phyloP scores from a whole-genome alignment of 768 basidiomycete species.

The Amanita pseudoporphyria region DNA sequence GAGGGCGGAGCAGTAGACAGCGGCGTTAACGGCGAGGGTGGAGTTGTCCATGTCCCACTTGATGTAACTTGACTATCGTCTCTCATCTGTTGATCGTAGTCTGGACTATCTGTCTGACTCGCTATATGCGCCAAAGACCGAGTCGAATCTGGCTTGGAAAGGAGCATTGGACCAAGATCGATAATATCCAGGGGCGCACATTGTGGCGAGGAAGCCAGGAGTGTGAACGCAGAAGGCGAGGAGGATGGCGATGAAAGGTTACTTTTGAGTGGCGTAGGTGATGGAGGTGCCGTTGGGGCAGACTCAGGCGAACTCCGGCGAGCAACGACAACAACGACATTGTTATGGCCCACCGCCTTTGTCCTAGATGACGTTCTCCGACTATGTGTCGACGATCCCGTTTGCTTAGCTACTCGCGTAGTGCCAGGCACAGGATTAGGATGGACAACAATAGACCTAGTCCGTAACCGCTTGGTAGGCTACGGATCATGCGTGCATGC shows the following conservation, averaged over 20 bases:
- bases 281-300: neutral
- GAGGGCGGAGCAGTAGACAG: slow-evolving; percentile 4
- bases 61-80: neutral
- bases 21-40: slow-evolving; percentile 1
- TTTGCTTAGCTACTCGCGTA: neutral
- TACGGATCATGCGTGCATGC: neutral
- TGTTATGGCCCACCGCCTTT: neutral
- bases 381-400: neutral
- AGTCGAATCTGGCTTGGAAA: neutral
- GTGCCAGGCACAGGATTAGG: neutral
- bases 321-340: neutral
- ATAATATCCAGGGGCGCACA: slow-evolving; percentile 2
- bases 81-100: neutral
- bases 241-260: neutral
- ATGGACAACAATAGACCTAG: neutral
- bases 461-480: slow-evolving; percentile 3
- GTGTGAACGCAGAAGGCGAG: neutral
- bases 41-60: neutral
- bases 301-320: neutral
- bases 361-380: neutral
- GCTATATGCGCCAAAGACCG: neutral
- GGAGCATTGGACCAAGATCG: slow-evolving; percentile 3
- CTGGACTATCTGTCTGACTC: neutral
- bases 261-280: neutral
- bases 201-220: slow-evolving; percentile 1